Base-by-base conservation (phyloP, 2,329 filamentous ascomycete species). In the Ophiobolus disseminans region DNA sequence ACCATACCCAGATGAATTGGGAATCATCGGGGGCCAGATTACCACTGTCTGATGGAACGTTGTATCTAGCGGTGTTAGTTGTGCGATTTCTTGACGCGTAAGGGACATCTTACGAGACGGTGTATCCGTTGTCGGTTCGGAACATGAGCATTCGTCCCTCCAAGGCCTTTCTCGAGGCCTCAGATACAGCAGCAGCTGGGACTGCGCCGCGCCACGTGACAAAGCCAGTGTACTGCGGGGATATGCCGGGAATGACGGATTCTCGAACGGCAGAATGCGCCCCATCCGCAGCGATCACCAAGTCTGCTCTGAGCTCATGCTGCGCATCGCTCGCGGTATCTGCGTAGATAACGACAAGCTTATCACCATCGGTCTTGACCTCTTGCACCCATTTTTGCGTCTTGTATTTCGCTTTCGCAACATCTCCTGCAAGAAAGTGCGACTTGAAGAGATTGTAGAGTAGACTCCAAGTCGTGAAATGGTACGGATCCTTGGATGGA, bases 61-160 rank as follows among this genome's bases (percentile, higher is more conserved):
- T 20, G 22, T 39, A 39, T 39, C 37, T 2, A 50, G 57, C n/a
- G n/a, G 48, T 66, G 28, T 53, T 44, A 23, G 36, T 25, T 22
- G 22, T 17, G 17, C 23, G 19, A 22, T 22, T 41, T 41, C 30
- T 31, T 16, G 39, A 21, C 25, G 20, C 25, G 20, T n/a, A 19
- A n/a, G 5, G 14, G 34, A 44, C 26, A 41, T 31, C 50, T 52
- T 76, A 77, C 25, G 57, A 62, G 3, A 73, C 49, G n/a, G 65
- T 60, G 45, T 72, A 69, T 2, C 60, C 54, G 11, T 31, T 26
- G 11, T 41, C 39, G 4, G 39, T 31, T 19, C 39, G 25, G 20
- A 41, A 41, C n/a, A 41, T 41, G n/a, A 41, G 39, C 26, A 41
- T 14, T 41, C 26, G 31, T 8, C 39, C 39, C n/a, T 41, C 39